Conservation (phyloP, 2,329 filamentous ascomycete genomes). For the Curvularia sp. region DNA sequence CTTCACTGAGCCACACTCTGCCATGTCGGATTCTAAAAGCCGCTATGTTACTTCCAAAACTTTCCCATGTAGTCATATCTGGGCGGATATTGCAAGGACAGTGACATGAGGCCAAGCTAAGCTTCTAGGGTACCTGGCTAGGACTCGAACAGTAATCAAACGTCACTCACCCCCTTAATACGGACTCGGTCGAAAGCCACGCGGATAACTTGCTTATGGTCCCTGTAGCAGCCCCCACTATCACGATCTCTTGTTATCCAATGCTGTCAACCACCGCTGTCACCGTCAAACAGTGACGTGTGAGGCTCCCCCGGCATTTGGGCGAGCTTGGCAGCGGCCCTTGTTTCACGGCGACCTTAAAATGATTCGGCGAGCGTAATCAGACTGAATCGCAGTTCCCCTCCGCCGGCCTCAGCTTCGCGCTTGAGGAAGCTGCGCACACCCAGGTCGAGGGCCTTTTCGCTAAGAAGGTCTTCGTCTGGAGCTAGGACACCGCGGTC, state of each 20-base stretch:
- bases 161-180: slow-evolving; percentile 3
- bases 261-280: not conserved
- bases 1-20: slow-evolving; percentile 18
- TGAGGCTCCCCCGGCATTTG: not conserved
- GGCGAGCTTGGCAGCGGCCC: not conserved
- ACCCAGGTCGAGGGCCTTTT: slow-evolving; percentile 76
- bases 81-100: not conserved
- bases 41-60: not conserved
- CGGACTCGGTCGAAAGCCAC: not conserved
- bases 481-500: slow-evolving; percentile 60
- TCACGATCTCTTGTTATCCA: not conserved
- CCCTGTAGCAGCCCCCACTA: not conserved
- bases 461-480: slow-evolving; percentile 64
- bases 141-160: not conserved
- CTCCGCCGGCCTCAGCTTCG: slow-evolving; percentile 61
- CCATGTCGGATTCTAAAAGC: not conserved
- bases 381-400: slow-evolving; percentile 69
- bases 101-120: not conserved
- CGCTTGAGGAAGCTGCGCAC: slow-evolving; percentile 66
- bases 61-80: not conserved
- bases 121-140: not conserved
- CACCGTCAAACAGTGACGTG: not conserved
- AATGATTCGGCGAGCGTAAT: slow-evolving; percentile 66
- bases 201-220: not conserved
- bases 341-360: slow-evolving; percentile 21